Conservation (phyloP, 2,329 filamentous ascomycete genomes). For the Elsinoe australis region DNA sequence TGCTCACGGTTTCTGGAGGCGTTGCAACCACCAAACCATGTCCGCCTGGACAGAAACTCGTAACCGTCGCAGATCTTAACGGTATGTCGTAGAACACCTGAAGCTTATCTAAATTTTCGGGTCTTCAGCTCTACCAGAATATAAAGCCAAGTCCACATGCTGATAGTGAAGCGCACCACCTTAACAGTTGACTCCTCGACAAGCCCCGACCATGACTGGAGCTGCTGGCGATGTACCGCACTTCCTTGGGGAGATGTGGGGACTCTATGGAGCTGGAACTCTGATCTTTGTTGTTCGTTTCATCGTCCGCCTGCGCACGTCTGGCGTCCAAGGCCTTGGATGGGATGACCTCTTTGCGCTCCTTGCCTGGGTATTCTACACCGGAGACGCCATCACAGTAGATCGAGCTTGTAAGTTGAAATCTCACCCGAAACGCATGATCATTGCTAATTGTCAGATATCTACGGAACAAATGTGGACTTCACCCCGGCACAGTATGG, state of each 20-base stretch:
- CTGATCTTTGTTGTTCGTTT: slow-evolving; percentile 29
- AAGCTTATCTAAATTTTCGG: too few species aligned
- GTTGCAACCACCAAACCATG: too few species aligned
- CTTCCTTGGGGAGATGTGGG: neutral
- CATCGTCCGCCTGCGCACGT: slow-evolving; percentile 31
- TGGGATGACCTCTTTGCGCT: slow-evolving; percentile 35
- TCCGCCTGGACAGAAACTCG: too few species aligned
- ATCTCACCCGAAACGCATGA: neutral
- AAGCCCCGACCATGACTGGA: too few species aligned
- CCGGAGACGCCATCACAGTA: slow-evolving; percentile 27
- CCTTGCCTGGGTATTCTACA: slow-evolving; percentile 31
- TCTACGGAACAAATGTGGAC: slow-evolving; percentile 27
- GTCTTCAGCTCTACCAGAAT: too few species aligned
- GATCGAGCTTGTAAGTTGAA: slow-evolving; percentile 29
- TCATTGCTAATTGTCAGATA: slow-evolving; percentile 19
- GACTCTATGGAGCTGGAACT: neutral
- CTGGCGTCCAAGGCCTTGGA: slow-evolving; percentile 32
- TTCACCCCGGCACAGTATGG: slow-evolving; percentile 20
- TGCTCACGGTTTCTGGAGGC: too few species aligned
- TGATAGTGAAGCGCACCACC: too few species aligned
- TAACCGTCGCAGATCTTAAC: too few species aligned
- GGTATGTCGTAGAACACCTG: too few species aligned
- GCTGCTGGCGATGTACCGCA: too few species aligned
- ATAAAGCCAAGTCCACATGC: too few species aligned
- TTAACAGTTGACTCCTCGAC: too few species aligned